Evolutionary conservation across 129 eudicot genomes (phyloP), one percentile per base, ranked within the genome.

Genomic region (Smallanthus sonchifolius): DNA sequence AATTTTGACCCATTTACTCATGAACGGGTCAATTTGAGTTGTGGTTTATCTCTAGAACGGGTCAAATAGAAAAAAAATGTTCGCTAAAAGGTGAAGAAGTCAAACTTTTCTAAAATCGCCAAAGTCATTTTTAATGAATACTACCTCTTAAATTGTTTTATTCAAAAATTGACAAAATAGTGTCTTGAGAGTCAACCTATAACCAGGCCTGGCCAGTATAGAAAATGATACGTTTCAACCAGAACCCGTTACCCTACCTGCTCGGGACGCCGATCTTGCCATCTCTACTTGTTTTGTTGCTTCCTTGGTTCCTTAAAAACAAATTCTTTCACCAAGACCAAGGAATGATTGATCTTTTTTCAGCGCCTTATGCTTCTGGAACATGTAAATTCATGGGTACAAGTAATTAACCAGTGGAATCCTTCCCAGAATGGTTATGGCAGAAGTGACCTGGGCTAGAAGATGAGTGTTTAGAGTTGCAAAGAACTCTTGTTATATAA

Each of bases 381-480:
- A 37, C 62, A 39, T 80, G 61, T 70, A 28, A 55, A 47, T 43
- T 70, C 44, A 30, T 20, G 59, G 35, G 57, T 55, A 24, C 45
- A 17, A 32, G 34, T 54, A 40, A 61, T 47, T 38, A 55, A 32
- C 60, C 51, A 56, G 30, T 55, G 49, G 75, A 65, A 65, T 66
- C 71, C 45, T 71, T 77, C 59, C 7, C 67, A 55, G 75, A 57
- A 59, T 57, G 75, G 63, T 32, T 36, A 67, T 34, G 32, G 17
- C 54, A 66, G 72, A 49, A 68, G 40, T 79, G 54, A 43, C 35
- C 61, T 56, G 72, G 75, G 74, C 24, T 56, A 48, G 83, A 68
- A 73, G 70, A 57, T 40, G 73, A 79, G 49, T 54, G 62, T 56
- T 67, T 68, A 55, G 69, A 77, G 75, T 36, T 69, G 74, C 57